Base-by-base conservation (phyloP, 345 rosid genomes). In the Fremontodendron californicum region DNA sequence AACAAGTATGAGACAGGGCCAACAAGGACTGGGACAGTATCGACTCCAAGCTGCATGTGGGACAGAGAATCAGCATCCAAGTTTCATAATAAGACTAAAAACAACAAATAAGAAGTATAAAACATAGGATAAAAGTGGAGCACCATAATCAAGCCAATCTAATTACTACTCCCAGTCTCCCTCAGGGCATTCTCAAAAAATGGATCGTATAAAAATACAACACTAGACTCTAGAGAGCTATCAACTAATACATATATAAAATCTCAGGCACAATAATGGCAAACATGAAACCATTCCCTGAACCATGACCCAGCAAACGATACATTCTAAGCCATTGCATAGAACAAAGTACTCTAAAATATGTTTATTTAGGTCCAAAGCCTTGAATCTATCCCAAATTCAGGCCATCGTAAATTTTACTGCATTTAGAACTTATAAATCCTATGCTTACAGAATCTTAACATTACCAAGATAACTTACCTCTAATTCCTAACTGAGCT, bases 1-100 rank as follows among this genome's bases (percentile, higher is more conserved):
- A 94, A 83, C 92, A 94, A 85, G 88, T 93, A 95, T 48, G 98
- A 90, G 78, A 95, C 98, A 46, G 99, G 99, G 58, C 98, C 99
- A 85, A 93, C 77, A 84, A 94, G 88, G 74, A 93, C 89, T 29
- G 98, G 98, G 63, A 94, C 89, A 16, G 99, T 95, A 15, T 93
- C 87, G 13, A 93, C 89, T 80, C 99, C 98, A 66, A 90, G 98
- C 98, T 94, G 90, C 85, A 83, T 43, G 29, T 31, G 49, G 78
- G 51, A 77, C 42, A 77, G 37, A 75, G 13, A 68, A 67, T 80
- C 62, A 82, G 72, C 43, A 76, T 68, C 80, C 33, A 46, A 79
- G 42, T 31, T 31, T 71, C 60, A 71, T 29, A 11, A 27, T 29
- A 70, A 65, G 70, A 43, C 52, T 11, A 21, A 7, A 10, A 74